phyloP scores from a whole-genome alignment of 1,284 basidiomycete genomes.

The Boletellus deceptivus region DNA sequence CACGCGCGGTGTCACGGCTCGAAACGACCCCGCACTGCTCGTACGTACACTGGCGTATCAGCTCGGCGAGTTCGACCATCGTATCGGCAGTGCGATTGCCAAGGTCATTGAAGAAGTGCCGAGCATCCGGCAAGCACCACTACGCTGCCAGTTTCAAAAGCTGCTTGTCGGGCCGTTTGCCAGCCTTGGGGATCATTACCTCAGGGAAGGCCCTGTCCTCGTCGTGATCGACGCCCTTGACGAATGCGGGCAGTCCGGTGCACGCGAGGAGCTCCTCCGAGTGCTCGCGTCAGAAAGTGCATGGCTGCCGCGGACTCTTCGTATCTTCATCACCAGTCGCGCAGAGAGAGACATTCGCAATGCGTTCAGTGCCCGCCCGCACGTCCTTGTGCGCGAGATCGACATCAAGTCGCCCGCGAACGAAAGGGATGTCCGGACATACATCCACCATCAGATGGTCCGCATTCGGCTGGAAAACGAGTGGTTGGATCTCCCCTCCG shows the following conservation, averaged over 20 bases:
- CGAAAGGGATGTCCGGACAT: slow-evolving; percentile 27
- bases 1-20: slow-evolving; percentile 23
- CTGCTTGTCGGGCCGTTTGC: slow-evolving; percentile 30
- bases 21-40: slow-evolving; percentile 25
- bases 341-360: slow-evolving; percentile 29
- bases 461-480: slow-evolving; percentile 23
- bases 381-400: slow-evolving; percentile 21
- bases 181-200: slow-evolving; percentile 10
- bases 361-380: slow-evolving; percentile 7
- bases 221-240: slow-evolving; percentile 36
- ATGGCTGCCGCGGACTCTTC: slow-evolving; percentile 26
- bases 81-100: slow-evolving; percentile 27
- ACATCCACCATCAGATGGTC: slow-evolving; percentile 30
- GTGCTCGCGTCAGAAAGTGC: slow-evolving; percentile 21
- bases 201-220: slow-evolving; percentile 30
- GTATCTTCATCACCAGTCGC: slow-evolving; percentile 33
- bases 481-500: slow-evolving; percentile 20
- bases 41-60: slow-evolving; percentile 33
- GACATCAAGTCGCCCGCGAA: slow-evolving; percentile 31
- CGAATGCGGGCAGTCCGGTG: slow-evolving; percentile 25
- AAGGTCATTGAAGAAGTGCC: slow-evolving; percentile 26
- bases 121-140: slow-evolving; percentile 30
- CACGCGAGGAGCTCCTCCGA: slow-evolving; percentile 30
- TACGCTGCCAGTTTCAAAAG: slow-evolving; percentile 34
- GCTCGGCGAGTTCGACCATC: slow-evolving; percentile 32